phyloP scores from a whole-genome alignment of 805 yeast genomes.

The Saccharomycopsis selenospora region DNA sequence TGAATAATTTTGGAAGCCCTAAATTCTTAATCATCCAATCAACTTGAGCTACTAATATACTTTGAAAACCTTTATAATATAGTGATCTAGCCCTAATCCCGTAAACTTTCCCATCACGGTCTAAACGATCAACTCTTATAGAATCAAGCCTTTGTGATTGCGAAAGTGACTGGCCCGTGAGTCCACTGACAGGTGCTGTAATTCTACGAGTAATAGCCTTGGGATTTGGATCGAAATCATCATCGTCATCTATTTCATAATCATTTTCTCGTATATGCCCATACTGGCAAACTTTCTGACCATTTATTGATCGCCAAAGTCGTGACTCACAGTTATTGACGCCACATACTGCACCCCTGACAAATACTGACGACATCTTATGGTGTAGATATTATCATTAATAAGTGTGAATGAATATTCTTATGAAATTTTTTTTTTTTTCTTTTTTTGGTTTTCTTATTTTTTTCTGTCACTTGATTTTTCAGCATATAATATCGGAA shows the following conservation, averaged over 20 bases:
- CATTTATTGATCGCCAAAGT: constrained; percentile 65
- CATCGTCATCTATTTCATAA: constrained; percentile 73
- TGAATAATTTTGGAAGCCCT: constrained; percentile 28
- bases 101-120: constrained; percentile 8
- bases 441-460: too few species aligned
- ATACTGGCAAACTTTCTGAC: constrained; percentile 75
- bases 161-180: not conserved
- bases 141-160: not conserved
- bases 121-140: constrained; percentile 7
- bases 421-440: too few species aligned
- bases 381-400: too few species aligned
- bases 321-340: constrained; percentile 81
- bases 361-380: constrained; percentile 31
- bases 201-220: not conserved
- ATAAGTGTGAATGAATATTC: too few species aligned
- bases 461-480: too few species aligned
- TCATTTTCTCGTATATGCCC: constrained; percentile 87
- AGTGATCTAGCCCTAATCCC: constrained; percentile 23
- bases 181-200: not conserved
- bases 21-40: constrained; percentile 32
- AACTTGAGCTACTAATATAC: constrained; percentile 42
- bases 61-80: constrained; percentile 43
- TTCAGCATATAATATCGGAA: too few species aligned
- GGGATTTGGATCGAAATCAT: constrained; percentile 29
- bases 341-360: constrained; percentile 80